Evolutionary conservation across 768 basidiomycete species (phyloP), one percentile per base, ranked within the genome.

Genomic region (Russula lepida): DNA sequence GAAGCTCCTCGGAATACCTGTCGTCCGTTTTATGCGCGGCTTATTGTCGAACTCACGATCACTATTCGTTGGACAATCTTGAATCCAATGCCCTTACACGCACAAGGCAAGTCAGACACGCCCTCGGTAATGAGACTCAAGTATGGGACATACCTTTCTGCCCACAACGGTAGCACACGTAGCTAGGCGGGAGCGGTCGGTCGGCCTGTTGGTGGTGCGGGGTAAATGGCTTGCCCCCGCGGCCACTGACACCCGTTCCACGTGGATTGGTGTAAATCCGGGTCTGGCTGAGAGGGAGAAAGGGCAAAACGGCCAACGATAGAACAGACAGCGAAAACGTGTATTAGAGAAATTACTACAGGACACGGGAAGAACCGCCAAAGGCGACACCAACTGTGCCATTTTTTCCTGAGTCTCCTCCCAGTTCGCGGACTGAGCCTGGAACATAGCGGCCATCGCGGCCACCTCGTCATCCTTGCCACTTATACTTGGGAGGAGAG

Each of bases 391-490:
- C 79, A 80, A 99, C 97, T 92, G 87, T 72, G 94, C 89, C 95
- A 99, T 98, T 82, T 95, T 93, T 81, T 98, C 94, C 78, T 98
- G 93, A 71, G 94, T 88, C 82, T 95, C 90, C 78, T 97, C 89
- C 97, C 95, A 99, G 74, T 94, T 91, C 65, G 90, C 86, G 43
- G 86, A 85, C 75, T 93, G 90, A 62, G 89, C 89, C 74, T 91
- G 88, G 73, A 98, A 95, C 91, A 99, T 97, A 68, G 95, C 95
- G n/a, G 88, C 89, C 80, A 99, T 90, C 37, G 92, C 88, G n/a
- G 88, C 90, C 32, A 88, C 90, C 72, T 98, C 97, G 64, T 97
- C 95, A 52, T 84, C 80, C 46, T 81, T 77, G 28, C 74, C 77
- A 30, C 74, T 64, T 23, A 69, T 67, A 4, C 77, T 72, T 59